Evolutionary conservation across 2,329 filamentous ascomycete species (phyloP).

Genomic region (Nemania sp.): DNA sequence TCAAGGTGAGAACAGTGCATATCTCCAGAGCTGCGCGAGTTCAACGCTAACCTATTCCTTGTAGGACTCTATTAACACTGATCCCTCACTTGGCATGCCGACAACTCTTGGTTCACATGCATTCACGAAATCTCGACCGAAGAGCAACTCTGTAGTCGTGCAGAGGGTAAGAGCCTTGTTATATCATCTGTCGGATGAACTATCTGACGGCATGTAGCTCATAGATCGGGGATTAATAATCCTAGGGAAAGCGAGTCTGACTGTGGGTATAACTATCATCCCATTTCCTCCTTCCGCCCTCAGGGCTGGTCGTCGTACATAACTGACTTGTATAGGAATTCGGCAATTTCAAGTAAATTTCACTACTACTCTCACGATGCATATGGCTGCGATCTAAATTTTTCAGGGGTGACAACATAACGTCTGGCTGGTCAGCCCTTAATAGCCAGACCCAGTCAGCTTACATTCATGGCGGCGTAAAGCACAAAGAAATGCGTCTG

Average conservation of each 20-base stretch:
- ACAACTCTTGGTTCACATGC: background rate
- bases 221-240: background rate
- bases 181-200: background rate
- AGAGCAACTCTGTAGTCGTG: background rate
- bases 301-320: background rate
- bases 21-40: background rate
- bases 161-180: background rate
- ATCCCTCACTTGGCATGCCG: conserved; percentile 4
- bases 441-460: background rate
- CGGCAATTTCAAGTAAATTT: background rate
- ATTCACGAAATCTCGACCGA: conserved; percentile 1
- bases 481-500: background rate
- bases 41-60: background rate
- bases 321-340: conserved; percentile 1
- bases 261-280: background rate
- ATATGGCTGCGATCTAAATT: background rate
- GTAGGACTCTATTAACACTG: background rate
- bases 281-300: too few relatives aligned
- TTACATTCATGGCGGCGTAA: conserved; percentile 1
- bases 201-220: background rate
- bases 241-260: background rate
- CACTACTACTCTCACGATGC: background rate
- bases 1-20: background rate
- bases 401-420: background rate
- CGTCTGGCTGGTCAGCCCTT: background rate